A percentile compares a stretch with the other conserved stretches of the same genome.
These are phyloP conservation scores for Wickerhamiella galacta DNA, from an alignment of 805 yeast species.

Conservation along the genomic window DNA sequence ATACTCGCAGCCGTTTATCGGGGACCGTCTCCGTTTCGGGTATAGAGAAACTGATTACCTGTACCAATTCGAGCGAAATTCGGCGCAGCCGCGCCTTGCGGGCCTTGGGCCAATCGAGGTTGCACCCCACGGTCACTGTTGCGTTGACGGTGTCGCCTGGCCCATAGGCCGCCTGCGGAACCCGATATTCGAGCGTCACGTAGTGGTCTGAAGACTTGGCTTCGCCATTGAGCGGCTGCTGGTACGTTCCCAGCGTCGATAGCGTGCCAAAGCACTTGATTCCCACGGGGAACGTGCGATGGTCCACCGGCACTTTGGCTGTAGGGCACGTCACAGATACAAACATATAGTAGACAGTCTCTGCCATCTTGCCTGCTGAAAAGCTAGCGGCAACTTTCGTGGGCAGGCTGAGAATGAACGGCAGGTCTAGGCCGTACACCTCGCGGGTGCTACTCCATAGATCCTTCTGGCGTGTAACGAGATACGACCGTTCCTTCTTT, in stretches of 20 bases:
- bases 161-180: conserved; percentile 24
- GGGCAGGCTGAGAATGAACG: conserved; percentile 24
- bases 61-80: conserved; percentile 22
- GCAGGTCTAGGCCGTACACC: conserved; percentile 23
- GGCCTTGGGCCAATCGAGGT: conserved; percentile 24
- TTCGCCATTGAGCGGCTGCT: conserved; percentile 16
- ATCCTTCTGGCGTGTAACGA: conserved; percentile 20
- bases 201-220: conserved; percentile 22
- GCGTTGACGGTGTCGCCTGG: conserved; percentile 23
- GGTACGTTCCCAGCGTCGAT: conserved; percentile 24
- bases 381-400: conserved; percentile 23
- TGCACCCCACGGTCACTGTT: conserved; percentile 20
- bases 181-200: conserved; percentile 19
- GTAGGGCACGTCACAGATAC: conserved; percentile 11
- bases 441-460: conserved; percentile 12
- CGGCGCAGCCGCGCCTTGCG: conserved; percentile 23
- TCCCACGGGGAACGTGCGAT: conserved; percentile 21
- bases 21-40: conserved; percentile 19
- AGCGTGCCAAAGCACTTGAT: conserved; percentile 25
- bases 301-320: conserved; percentile 4
- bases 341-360: conserved; percentile 22
- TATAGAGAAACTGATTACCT: conserved; percentile 18
- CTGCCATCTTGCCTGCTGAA: conserved; percentile 17
- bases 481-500: conserved; percentile 22
- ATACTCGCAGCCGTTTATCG: conserved; percentile 18